Evolutionary conservation across 2,329 filamentous ascomycete species (phyloP).

Genomic region (Exophiala xenobiotica): DNA sequence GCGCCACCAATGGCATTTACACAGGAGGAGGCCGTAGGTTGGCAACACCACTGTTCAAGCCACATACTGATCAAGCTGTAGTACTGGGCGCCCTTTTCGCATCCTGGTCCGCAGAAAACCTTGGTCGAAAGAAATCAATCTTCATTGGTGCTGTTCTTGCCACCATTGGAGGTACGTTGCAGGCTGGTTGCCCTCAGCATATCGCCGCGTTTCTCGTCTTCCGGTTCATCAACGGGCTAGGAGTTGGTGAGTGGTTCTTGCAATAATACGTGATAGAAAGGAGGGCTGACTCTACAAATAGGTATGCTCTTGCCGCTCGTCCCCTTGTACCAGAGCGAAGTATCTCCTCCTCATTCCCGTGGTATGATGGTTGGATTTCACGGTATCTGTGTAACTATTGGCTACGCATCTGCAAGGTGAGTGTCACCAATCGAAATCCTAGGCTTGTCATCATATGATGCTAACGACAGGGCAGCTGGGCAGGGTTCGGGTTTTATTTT

Average conservation of each 20-base stretch:
- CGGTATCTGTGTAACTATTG: conserved; percentile 30
- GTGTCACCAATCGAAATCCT: not conserved
- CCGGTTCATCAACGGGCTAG: conserved; percentile 40
- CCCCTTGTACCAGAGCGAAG: conserved; percentile 32
- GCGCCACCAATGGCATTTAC: conserved; percentile 24
- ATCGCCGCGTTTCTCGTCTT: conserved; percentile 34
- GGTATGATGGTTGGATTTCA: conserved; percentile 33
- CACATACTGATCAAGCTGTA: not conserved
- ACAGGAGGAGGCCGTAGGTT: conserved; percentile 1
- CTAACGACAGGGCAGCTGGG: conserved; percentile 26
- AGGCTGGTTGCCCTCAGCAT: conserved; percentile 32
- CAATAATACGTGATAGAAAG: too few relatives aligned
- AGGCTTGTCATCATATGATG: not conserved
- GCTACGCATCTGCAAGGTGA: conserved; percentile 5
- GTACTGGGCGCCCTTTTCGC: conserved; percentile 8
- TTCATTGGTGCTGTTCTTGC: conserved; percentile 37
- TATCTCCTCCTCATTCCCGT: conserved; percentile 32
- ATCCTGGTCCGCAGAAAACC: conserved; percentile 18
- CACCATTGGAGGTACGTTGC: conserved; percentile 38
- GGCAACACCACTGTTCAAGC: not conserved
- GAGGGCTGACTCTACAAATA: too few relatives aligned
- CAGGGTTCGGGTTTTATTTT: conserved; percentile 33
- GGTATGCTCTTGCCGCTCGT: conserved; percentile 5
- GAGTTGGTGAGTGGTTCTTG: conserved; percentile 34
- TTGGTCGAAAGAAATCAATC: conserved; percentile 40